These are phyloP conservation scores for Acer negundo DNA, from an alignment of 345 rosid species.

Conservation along the genomic window DNA sequence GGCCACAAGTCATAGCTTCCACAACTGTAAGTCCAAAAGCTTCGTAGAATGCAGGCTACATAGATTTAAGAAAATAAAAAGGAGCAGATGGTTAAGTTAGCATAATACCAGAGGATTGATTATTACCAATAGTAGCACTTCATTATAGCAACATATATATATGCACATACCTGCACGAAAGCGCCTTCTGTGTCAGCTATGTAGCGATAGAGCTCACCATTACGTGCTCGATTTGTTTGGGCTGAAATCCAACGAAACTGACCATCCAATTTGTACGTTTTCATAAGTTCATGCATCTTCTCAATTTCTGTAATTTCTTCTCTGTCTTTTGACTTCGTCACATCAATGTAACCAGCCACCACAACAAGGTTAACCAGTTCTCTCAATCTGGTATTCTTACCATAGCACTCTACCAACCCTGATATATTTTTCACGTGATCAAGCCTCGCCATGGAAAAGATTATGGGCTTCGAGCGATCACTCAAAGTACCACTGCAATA, in stretches of 20 bases:
- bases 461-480: slow-evolving; percentile 78
- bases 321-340: slow-evolving; percentile 78
- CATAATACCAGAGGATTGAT: neutral
- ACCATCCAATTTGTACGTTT: slow-evolving; percentile 67
- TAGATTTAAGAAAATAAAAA: neutral
- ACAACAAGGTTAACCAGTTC: slow-evolving; percentile 88
- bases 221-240: slow-evolving; percentile 94
- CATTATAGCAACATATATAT: neutral
- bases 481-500: slow-evolving; percentile 69
- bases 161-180: slow-evolving; percentile 75
- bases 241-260: slow-evolving; percentile 90
- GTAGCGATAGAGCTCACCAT: slow-evolving; percentile 94
- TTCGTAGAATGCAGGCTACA: slow-evolving; percentile 98
- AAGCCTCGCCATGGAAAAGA: slow-evolving; percentile 98
- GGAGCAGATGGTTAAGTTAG: neutral
- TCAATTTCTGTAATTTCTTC: slow-evolving; percentile 95
- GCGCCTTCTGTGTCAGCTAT: slow-evolving; percentile 85
- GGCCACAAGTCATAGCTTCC: slow-evolving; percentile 98
- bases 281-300: slow-evolving; percentile 78
- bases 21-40: slow-evolving; percentile 96
- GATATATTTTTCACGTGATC: slow-evolving; percentile 90
- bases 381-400: slow-evolving; percentile 68
- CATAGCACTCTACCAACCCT: slow-evolving; percentile 86
- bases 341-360: slow-evolving; percentile 86
- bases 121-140: neutral